Evolutionary conservation across 192 early-diverging fungal species (phyloP), one percentile per base, ranked within the genome.

Genomic region (Coemansia sp.): DNA sequence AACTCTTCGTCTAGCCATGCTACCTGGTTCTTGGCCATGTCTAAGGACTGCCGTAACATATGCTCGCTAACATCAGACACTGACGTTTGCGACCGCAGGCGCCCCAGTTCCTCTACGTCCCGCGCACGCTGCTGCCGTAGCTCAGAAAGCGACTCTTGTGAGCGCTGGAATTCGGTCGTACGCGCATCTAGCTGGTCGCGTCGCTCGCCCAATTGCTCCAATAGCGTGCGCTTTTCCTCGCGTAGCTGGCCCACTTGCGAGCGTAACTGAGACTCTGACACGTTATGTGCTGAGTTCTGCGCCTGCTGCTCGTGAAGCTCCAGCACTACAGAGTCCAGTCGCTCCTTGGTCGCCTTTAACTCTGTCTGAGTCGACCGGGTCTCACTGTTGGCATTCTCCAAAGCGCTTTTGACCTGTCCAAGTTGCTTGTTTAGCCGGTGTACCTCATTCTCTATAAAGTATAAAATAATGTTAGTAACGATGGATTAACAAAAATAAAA

Each of bases 1-100:
- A 92, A 70, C 62, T 94, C 91, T n/a, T 79, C 76, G 70, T 86
- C 90, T 18, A 87, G 66, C 92, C 89, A 94, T 10, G 86, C 81
- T 24, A 74, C 78, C 61, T 86, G 85, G 64, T 82, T 84, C 43
- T 83, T 80, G 22, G 85, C 65, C 68, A 91, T 74, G 12, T 84
- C 79, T 11, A 87, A 50, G 59, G 90, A 86, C 74, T 92, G 87
- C 40, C 89, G 84, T 8, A 79, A 52, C 64, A 75, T 84, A 52
- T 75, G 73, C 62, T 78, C 70, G 56, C 68, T 71, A 27, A 84
- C 68, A 22, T 82, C 75, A 0, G 79, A 52, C 38, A 72, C 78
- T 3, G 75, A 69, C 37, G 35, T 62, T 61, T 69, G 66, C 12
- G 79, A 64, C 22, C 75, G 75, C 58, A 81, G 73, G 32, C 73